Base-by-base conservation (phyloP, 2,329 filamentous ascomycete genomes). In the Byssothecium circinans region DNA sequence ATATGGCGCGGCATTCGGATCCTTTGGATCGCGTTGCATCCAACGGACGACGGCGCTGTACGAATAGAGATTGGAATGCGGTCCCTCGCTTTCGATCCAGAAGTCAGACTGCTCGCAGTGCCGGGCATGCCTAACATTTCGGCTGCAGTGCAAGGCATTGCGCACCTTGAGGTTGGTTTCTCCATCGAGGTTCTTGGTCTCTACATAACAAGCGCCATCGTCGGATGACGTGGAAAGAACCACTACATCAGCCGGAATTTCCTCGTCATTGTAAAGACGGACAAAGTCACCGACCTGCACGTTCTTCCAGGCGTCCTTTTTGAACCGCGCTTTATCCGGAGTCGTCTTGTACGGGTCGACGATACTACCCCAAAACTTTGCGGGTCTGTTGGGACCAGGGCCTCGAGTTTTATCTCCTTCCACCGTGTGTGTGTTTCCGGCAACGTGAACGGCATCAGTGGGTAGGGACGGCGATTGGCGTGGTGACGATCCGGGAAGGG, bases 81-180 rank as follows among this genome's bases (percentile, higher is more conserved):
- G 90, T 0, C 85, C 78, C 73, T 99, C 94, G 68, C 91, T 96
- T 61, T 97, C 89, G 49, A 99, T 85, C 14, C 80, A 71, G 68
- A 99, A 99, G 58, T 94, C 84, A 20, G 91, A 85, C 50, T 86
- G 84, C 73, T 97, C 94, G 70, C 94, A 97, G 67, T 99, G 91
- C 49, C 87, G 84, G 12, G 94, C 94, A 70, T 97, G 91, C 67
- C 86, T 89, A 50, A 99, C 80, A 38, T 83, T 78, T 43, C 88
- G 85, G 11, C 91, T 89, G 64, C 89, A 94, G 54, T 92, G 88
- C 34, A 99, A 80, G 17, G 94, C 90, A 64, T 92, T 89, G 49
- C 94, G 87, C 52, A 96, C 91, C 73, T 99, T 99, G 53, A 99
- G 76, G 63, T 99, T 99, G 2, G 94, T 99, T 74, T 99, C 94